Percentiles rank a stretch among this genome's conserved stretches.
These are phyloP conservation scores for Apiotrichum veenhuisii DNA, from an alignment of 1,284 basidiomycete species.

Conservation along the genomic window DNA sequence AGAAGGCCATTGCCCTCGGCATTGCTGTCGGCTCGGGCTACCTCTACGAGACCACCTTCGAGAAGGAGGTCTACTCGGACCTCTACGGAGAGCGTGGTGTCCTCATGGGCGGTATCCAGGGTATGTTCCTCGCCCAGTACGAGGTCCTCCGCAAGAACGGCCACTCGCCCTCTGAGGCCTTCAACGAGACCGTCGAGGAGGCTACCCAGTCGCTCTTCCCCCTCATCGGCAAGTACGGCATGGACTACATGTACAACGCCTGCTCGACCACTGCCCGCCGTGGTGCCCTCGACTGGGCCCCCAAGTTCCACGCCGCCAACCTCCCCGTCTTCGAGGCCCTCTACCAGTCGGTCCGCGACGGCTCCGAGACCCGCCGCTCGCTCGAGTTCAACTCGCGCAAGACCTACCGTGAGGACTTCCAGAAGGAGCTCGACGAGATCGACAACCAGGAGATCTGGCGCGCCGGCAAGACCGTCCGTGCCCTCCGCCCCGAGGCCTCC, in stretches of 20 bases:
- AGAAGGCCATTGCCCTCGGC: slow-evolving; percentile 93
- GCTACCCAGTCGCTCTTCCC: slow-evolving; percentile 98
- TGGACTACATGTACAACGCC: slow-evolving; percentile 99
- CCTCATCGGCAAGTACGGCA: slow-evolving; percentile 90
- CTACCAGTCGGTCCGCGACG: slow-evolving; percentile 90
- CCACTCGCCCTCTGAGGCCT: slow-evolving; percentile 92
- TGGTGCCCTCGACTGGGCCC: slow-evolving; percentile 99
- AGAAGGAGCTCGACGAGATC: slow-evolving; percentile 91
- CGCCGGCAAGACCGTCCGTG: slow-evolving; percentile 64
- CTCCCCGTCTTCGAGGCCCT: slow-evolving; percentile 87
- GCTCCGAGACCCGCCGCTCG: slow-evolving; percentile 93
- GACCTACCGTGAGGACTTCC: slow-evolving; percentile 92
- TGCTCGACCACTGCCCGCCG: slow-evolving; percentile 99
- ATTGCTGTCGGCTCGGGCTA: slow-evolving; percentile 90
- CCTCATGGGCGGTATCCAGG: slow-evolving; percentile 99
- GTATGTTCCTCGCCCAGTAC: slow-evolving; percentile 97
- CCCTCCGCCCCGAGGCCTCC: slow-evolving; percentile 46
- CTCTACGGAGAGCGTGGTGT: slow-evolving; percentile 99
- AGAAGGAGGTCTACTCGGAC: slow-evolving; percentile 99
- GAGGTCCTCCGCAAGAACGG: slow-evolving; percentile 98
- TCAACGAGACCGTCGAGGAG: slow-evolving; percentile 99
- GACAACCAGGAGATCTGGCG: slow-evolving; percentile 90
- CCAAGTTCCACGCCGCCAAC: slow-evolving; percentile 86
- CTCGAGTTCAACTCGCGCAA: slow-evolving; percentile 91
- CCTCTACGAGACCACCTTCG: slow-evolving; percentile 87